phyloP scores from a whole-genome alignment of 2,329 filamentous ascomycete species.

The Gremmenia infestans region DNA sequence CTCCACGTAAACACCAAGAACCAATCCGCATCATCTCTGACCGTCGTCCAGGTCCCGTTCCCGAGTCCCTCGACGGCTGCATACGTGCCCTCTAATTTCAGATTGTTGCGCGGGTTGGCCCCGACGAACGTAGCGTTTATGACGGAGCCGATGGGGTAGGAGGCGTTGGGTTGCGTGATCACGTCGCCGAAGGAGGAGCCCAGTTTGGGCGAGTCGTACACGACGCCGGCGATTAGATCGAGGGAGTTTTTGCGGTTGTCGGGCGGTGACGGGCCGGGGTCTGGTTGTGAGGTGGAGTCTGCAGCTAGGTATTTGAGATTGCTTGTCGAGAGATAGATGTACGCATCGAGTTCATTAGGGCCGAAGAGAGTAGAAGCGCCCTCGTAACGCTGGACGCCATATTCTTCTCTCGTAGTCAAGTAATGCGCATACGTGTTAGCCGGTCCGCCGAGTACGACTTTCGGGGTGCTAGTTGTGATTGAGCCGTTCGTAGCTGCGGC shows the following conservation, averaged over 20 bases:
- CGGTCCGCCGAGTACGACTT: slow-evolving; percentile 80
- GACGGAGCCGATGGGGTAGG: slow-evolving; percentile 55
- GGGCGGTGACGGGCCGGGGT: slow-evolving; percentile 61
- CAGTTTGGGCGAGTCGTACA: slow-evolving; percentile 62
- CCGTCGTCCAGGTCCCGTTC: slow-evolving; percentile 53
- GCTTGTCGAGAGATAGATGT: slow-evolving; percentile 74
- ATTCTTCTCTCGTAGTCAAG: slow-evolving; percentile 72
- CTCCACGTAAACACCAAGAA: slow-evolving; percentile 75
- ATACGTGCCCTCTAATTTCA: slow-evolving; percentile 72
- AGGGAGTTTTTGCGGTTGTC: slow-evolving; percentile 70
- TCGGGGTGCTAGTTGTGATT: slow-evolving; percentile 43
- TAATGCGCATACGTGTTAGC: slow-evolving; percentile 86
- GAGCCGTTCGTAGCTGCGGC: slow-evolving; percentile 38
- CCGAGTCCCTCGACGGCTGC: slow-evolving; percentile 63
- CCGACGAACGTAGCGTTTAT: slow-evolving; percentile 71
- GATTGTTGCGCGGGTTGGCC: slow-evolving; percentile 85
- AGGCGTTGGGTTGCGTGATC: slow-evolving; percentile 45
- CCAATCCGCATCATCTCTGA: slow-evolving; percentile 78
- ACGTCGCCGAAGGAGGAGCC: slow-evolving; percentile 68
- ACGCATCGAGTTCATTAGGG: slow-evolving; percentile 73
- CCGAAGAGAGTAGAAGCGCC: slow-evolving; percentile 87
- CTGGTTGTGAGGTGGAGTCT: slow-evolving; percentile 38
- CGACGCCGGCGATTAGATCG: slow-evolving; percentile 75
- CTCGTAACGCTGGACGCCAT: slow-evolving; percentile 82
- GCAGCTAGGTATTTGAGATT: slow-evolving; percentile 62